Evolutionary conservation across 257 asterid genomes (phyloP), one percentile per base, ranked within the genome.

Genomic region (Phtheirospermum japonicum): DNA sequence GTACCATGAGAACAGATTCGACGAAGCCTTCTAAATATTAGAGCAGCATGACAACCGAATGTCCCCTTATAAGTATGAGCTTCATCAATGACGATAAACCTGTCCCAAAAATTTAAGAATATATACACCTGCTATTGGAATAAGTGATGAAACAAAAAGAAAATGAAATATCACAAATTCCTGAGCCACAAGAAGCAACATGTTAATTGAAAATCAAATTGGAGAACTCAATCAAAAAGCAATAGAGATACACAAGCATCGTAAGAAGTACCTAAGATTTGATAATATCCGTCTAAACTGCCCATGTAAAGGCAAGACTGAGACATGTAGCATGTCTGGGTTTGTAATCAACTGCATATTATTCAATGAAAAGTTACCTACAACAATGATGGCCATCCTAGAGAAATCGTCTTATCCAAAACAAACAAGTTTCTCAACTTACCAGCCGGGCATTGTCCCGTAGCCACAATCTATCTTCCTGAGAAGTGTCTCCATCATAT

Each of bases 311-410:
- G 99, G 99, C 82, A 92, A 83, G 71, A 92, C 77, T 71, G 99
- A 86, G 71, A 86, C 76, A 74, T 92, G 97, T 61, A 92, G 73
- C 97, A 92, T 92, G 76, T 92, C 99, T 30, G 99, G 99, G 79
- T 92, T 92, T 46, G 99, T 89, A 42, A 92, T 89, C 70, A 92
- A 75, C 99, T 92, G 95, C 82, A 81, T 30, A 74, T 57, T 69
- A 56, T 49, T 60, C 19, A 54, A 79, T 39, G 54, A 73, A 50
- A 64, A 13, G 59, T 69, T 64, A 61, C 30, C 52, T 55, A 64
- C 6, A 28, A 60, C 71, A 59, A 39, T 46, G 66, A 65, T 39
- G 43, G 52, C 65, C 56, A 59, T 48, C 59, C 52, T 30, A 61
- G 28, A 61, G 70, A 56, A 43, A 43, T 18, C 52, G 52, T 59